phyloP scores from a whole-genome alignment of 306 rosid species.

The Dicorynia guianensis region DNA sequence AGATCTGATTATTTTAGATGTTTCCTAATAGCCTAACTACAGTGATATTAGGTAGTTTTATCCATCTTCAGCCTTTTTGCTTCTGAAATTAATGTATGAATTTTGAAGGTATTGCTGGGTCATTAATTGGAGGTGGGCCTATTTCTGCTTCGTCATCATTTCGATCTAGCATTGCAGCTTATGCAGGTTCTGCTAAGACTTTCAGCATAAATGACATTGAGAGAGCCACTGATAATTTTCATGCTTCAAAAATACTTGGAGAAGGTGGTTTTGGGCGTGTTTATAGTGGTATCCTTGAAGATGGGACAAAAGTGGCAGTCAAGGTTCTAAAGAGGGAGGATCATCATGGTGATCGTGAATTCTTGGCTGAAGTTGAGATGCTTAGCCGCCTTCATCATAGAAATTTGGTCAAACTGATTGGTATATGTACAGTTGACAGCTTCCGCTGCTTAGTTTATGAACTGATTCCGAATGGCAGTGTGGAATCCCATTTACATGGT shows the following conservation, averaged over 20 bases:
- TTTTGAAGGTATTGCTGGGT: conserved; percentile 57
- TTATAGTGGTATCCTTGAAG: conserved; percentile 74
- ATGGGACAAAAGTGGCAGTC: conserved; percentile 76
- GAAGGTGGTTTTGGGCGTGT: conserved; percentile 96
- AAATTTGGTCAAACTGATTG: conserved; percentile 87
- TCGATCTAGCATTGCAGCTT: conserved; percentile 72
- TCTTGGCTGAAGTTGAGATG: conserved; percentile 94
- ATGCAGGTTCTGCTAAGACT: conserved; percentile 76
- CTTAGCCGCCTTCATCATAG: conserved; percentile 96
- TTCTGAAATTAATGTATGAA: background rate
- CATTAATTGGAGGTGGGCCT: conserved; percentile 61
- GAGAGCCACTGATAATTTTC: conserved; percentile 70
- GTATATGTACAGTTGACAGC: conserved; percentile 70
- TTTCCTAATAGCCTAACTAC: background rate
- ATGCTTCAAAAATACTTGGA: conserved; percentile 76
- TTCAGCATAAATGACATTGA: conserved; percentile 67
- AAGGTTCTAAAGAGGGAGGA: conserved; percentile 88
- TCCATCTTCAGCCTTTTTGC: conserved; percentile 9
- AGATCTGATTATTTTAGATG: background rate
- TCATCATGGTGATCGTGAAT: conserved; percentile 84
- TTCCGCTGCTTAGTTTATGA: conserved; percentile 83
- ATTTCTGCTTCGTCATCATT: conserved; percentile 68
- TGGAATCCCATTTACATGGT: conserved; percentile 95
- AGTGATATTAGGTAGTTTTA: background rate
- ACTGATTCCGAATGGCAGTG: conserved; percentile 85